Evolutionary conservation across 1,284 basidiomycete genomes (phyloP), one percentile per base, ranked within the genome.

Genomic region (Grifola frondosa): DNA sequence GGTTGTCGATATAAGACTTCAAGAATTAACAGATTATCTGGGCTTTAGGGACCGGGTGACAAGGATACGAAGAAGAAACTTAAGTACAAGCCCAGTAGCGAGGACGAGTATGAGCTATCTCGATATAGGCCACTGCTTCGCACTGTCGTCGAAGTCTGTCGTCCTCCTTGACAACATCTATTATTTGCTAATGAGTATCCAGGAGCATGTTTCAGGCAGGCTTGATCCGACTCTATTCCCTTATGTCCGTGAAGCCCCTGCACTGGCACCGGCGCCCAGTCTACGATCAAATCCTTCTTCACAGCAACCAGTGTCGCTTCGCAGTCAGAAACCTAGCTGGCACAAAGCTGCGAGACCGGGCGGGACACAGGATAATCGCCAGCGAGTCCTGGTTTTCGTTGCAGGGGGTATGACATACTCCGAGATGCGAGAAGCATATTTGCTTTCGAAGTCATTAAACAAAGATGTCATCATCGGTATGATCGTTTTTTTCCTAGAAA

Each of bases 381-480:
- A 94, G 62, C 75, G 96, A n/a, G 63, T 97, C 17, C 72, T 99
- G 38, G 77, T 98, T 30, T 99, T 98, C 64, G 75, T 98, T 11
- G 91, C 91, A 10, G 97, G 97, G 23, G 97, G 97, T 1, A 88
- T 97, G 80, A 97, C 96, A 2, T 97, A 95, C 64, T 93, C 91
- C 0, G 97, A 99, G 68, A 87, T 97, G 65, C 74, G 96, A 44
- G 84, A 92, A 60, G 86, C 81, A 24, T 99, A 98, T 62, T 74
- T 87, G 39, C 70, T 96, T 7, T 88, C 90, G 5, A 74, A 75
- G 37, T 62, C 79, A 6, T 65, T 92, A 37, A 85, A 86, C 58
- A 93, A 89, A 65, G 96, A 99, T 56, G 80, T 98, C 44, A 89
- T 86, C 66, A 91, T 99, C 52, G 94, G 93, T 93, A 56, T 49